Evolutionary conservation across 129 eudicot genomes (phyloP).

Genomic region (Escallonia rubra): DNA sequence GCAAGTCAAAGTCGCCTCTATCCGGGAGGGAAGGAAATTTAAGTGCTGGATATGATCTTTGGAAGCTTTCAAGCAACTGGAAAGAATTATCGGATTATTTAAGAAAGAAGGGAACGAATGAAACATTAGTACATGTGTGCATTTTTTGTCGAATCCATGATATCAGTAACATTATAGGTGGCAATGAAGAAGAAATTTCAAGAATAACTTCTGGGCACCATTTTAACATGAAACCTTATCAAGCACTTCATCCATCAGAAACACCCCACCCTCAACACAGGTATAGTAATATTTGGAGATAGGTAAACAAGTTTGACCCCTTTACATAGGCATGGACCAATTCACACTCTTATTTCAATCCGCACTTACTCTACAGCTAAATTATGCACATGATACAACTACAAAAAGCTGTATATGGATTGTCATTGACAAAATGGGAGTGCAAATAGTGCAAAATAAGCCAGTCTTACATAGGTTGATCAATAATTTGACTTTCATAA

Average conservation of each 20-base stretch:
- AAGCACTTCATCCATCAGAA: not conserved
- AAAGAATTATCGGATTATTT: constrained; percentile 2
- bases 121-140: not conserved
- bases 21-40: constrained; percentile 77
- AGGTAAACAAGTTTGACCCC: too few species aligned
- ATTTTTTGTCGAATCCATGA: not conserved
- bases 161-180: not conserved
- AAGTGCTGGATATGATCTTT: constrained; percentile 58
- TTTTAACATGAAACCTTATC: not conserved
- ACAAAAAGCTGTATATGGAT: too few species aligned
- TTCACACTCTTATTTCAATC: too few species aligned
- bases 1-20: constrained; percentile 75
- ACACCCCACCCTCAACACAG: not conserved
- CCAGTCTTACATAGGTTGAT: too few species aligned
- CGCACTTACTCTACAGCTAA: too few species aligned
- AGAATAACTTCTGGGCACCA: not conserved
- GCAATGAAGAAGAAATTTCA: not conserved
- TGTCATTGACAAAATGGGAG: too few species aligned
- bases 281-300: too few species aligned
- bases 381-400: too few species aligned
- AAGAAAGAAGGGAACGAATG: not conserved
- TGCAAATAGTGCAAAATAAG: too few species aligned
- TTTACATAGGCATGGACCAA: too few species aligned
- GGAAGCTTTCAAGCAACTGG: constrained; percentile 90
- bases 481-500: too few species aligned